These are phyloP conservation scores for Zanthoxylum bungeanum DNA, from an alignment of 345 rosid species.

Conservation along the genomic window DNA sequence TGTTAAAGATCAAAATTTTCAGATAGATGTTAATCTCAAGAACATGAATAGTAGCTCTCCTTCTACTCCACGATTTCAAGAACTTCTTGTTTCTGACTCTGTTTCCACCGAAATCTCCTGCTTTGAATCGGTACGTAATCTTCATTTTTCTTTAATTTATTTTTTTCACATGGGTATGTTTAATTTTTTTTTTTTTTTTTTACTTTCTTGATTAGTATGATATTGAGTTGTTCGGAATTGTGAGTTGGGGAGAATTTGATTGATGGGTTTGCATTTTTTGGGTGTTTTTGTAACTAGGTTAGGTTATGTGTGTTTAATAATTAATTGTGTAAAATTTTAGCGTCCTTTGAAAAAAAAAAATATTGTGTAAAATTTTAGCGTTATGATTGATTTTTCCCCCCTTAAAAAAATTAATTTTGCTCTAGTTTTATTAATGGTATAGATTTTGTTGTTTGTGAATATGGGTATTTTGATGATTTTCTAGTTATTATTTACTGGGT, in stretches of 20 bases:
- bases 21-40: slow-evolving; percentile 23
- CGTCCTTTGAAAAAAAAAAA: too few species aligned
- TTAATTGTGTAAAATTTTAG: too few species aligned
- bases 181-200: neutral
- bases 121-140: slow-evolving; percentile 42
- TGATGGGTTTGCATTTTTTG: too few species aligned
- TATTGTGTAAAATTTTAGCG: neutral
- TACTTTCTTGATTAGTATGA: neutral
- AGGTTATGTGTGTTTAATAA: neutral
- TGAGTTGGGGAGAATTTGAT: neutral
- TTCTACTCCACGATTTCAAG: slow-evolving; percentile 25
- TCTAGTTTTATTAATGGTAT: neutral
- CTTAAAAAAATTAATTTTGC: too few species aligned
- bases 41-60: slow-evolving; percentile 10
- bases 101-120: slow-evolving; percentile 39
- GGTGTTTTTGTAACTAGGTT: neutral
- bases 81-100: slow-evolving; percentile 26
- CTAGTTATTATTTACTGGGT: neutral
- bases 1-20: slow-evolving; percentile 24
- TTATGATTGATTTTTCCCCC: too few species aligned
- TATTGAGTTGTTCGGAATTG: neutral
- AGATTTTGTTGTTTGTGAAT: neutral
- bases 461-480: neutral
- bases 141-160: neutral
- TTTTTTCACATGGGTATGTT: neutral